Base-by-base conservation (phyloP, 2,329 filamentous ascomycete species). In the Cordyceps militaris region DNA sequence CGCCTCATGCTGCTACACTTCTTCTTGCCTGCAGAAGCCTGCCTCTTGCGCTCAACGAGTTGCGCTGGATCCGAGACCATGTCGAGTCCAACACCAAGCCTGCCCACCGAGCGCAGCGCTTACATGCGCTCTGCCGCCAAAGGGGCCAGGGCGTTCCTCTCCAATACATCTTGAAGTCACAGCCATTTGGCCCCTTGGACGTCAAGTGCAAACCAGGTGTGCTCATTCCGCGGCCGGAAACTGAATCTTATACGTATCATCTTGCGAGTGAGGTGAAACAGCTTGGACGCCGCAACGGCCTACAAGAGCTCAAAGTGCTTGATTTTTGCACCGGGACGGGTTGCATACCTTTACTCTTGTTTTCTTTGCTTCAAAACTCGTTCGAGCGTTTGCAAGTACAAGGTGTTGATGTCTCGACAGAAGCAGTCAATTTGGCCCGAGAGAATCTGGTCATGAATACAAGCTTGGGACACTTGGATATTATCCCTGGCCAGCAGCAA, bases 321-420 rank as follows among this genome's bases (percentile, higher is more conserved):
- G 94, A 99, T 70, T 77, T 97, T 30, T 97, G 94, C 71, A 92
- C 91, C 0, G 94, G 94, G 10, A 90, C 89, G 5, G 94, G 94
- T 4, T 97, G 93, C 72, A 96, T 97, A 61, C 82, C 91, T 0
- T 79, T 97, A 9, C 80, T 90, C 3, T 77, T 96, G 7, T 83
- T 88, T 61, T 76, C 85, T 36, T 77, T 86, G 10, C 79, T 91
- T 38, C 71, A 71, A 19, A 59, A 67, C 65, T 65, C 70, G 21
- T 70, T 76, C 52, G 64, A 69, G 1, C 50, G 62, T 0, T 63
- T 89, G 8, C 69, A 74, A 4, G 73, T 89, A n/a, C 66, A 79
- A 0, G 93, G 89, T 4, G 70, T 96, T 19, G 93, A 97, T 67
- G 77, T 95, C 28, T 91, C 89, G 1, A 61, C 74, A 0, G 63